Evolutionary conservation across 345 rosid species (phyloP).

Genomic region (Melaleuca alternifolia): DNA sequence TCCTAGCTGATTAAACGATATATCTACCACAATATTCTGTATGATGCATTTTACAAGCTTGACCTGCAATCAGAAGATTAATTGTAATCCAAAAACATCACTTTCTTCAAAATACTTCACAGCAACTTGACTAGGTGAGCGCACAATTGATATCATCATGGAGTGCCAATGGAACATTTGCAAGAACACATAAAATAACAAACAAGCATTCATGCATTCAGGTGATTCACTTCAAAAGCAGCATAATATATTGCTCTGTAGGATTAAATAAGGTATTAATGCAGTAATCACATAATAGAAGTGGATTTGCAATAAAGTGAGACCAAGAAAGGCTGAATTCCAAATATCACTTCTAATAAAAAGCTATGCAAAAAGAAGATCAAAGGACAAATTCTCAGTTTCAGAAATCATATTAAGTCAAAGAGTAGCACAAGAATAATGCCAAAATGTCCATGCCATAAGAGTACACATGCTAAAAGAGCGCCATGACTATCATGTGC

Average conservation of each 20-base stretch:
- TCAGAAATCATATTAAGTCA: neutral
- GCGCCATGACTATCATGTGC: neutral
- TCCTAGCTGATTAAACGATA: constrained; percentile 86
- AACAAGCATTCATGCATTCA: neutral
- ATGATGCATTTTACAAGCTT: constrained; percentile 83
- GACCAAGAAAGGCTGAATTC: neutral
- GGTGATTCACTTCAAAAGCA: neutral
- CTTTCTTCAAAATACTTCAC: neutral
- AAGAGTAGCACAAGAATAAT: neutral
- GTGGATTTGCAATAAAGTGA: neutral
- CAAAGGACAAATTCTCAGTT: neutral
- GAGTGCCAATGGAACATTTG: neutral
- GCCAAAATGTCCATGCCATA: neutral
- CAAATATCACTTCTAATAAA: neutral
- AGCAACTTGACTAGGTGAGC: neutral
- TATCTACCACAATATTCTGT: constrained; percentile 79
- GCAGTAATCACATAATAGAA: neutral
- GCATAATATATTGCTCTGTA: neutral
- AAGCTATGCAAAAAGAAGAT: neutral
- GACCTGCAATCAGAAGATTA: constrained; percentile 42
- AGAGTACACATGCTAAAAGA: neutral
- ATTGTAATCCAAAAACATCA: neutral
- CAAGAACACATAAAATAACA: neutral
- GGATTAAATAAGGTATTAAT: neutral
- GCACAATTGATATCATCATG: neutral